Evolutionary conservation across 1,284 basidiomycete genomes (phyloP).

Genomic region (Leccinum pachyderme): DNA sequence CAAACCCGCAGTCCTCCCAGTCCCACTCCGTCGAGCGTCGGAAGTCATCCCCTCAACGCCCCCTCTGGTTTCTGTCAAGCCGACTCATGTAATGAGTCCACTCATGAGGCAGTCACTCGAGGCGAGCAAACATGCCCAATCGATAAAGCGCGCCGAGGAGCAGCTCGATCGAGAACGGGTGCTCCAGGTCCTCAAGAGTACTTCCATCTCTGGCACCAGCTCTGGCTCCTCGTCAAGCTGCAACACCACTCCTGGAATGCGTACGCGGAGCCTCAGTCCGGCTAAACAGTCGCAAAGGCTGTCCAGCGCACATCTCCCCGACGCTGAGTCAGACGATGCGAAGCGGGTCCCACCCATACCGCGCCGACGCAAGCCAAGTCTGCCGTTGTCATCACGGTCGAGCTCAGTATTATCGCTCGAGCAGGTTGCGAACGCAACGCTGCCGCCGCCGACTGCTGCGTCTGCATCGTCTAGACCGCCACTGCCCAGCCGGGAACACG

Average conservation of each 20-base stretch:
- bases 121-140: conserved; percentile 65
- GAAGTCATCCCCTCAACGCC: conserved; percentile 10
- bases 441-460: conserved; percentile 13
- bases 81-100: conserved; percentile 48
- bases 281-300: conserved; percentile 36
- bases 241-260: conserved; percentile 1
- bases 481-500: conserved; percentile 19
- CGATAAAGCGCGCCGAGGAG: conserved; percentile 63
- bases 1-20: conserved; percentile 30
- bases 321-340: conserved; percentile 33
- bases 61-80: conserved; percentile 23
- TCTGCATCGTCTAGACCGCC: conserved; percentile 15
- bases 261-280: conserved; percentile 31
- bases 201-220: conserved; percentile 13
- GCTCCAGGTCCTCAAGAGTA: conserved; percentile 60
- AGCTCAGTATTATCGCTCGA: conserved; percentile 40
- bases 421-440: conserved; percentile 41
- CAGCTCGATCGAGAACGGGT: conserved; percentile 66
- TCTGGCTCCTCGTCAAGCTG: conserved; percentile 20
- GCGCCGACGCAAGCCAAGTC: conserved; percentile 23
- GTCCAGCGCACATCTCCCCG: background rate
- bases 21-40: conserved; percentile 22
- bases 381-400: conserved; percentile 24
- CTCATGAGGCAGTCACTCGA: conserved; percentile 70
- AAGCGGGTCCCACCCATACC: conserved; percentile 29